phyloP scores from a whole-genome alignment of 495 filamentous ascomycete genomes.

The Lasiosphaeris hirsuta region DNA sequence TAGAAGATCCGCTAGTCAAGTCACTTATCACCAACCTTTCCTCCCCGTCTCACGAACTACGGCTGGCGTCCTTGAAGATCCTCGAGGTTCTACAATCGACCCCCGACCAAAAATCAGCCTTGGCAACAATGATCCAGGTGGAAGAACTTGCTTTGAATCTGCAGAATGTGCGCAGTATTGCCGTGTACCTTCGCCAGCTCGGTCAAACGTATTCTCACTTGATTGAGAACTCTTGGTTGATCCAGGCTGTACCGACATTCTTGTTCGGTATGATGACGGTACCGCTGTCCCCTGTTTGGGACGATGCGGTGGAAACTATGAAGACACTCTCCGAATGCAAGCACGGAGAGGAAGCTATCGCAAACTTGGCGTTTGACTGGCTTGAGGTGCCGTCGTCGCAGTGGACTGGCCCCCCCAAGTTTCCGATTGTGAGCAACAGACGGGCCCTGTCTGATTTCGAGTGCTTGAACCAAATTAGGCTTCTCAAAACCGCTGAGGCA shows the following conservation, averaged over 20 bases:
- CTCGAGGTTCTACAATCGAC: constrained; percentile 48
- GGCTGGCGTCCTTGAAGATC: constrained; percentile 67
- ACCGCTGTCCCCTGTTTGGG: constrained; percentile 77
- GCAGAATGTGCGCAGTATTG: constrained; percentile 67
- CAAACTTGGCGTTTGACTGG: constrained; percentile 75
- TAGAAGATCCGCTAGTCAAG: constrained; percentile 54
- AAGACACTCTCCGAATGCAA: constrained; percentile 69
- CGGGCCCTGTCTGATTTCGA: constrained; percentile 62
- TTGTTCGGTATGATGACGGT: constrained; percentile 88
- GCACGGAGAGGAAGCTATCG: constrained; percentile 68
- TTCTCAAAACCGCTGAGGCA: constrained; percentile 47
- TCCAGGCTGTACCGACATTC: constrained; percentile 70
- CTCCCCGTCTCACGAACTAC: constrained; percentile 64
- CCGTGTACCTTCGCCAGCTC: constrained; percentile 82
- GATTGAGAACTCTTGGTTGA: constrained; percentile 59
- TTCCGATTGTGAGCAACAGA: constrained; percentile 26
- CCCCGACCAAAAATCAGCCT: constrained; percentile 36
- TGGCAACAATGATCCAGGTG: constrained; percentile 60
- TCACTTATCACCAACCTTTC: constrained; percentile 68
- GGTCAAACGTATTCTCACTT: constrained; percentile 55
- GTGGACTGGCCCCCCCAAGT: constrained; percentile 36
- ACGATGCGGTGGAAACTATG: constrained; percentile 71
- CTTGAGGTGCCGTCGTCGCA: constrained; percentile 56
- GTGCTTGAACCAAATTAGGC: constrained; percentile 66
- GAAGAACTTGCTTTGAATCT: constrained; percentile 76